Percentiles rank a stretch among this genome's conserved stretches.
These are phyloP conservation scores for Litchi chinensis DNA, from an alignment of 345 rosid species.

Conservation along the genomic window DNA sequence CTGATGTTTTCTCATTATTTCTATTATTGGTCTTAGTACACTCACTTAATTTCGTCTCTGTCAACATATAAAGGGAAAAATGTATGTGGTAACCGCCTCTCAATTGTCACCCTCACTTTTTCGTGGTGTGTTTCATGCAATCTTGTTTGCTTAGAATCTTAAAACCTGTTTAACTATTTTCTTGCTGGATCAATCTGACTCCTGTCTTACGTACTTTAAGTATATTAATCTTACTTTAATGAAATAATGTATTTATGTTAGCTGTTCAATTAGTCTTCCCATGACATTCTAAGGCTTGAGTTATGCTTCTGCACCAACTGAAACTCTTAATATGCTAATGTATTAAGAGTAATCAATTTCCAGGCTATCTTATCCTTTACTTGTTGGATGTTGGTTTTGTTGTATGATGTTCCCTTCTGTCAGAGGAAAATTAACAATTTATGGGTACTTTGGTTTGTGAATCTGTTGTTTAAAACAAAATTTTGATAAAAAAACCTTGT, in stretches of 20 bases:
- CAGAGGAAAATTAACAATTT: constrained; percentile 15
- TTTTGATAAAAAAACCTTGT: constrained; percentile 59
- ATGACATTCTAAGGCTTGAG: background rate
- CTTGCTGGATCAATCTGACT: background rate
- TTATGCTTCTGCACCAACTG: background rate
- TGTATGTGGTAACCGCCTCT: no score
- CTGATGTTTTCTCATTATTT: background rate
- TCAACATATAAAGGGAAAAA: no score
- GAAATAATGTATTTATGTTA: constrained; percentile 7
- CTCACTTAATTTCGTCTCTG: background rate
- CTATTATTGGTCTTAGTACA: background rate
- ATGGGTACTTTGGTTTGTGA: constrained; percentile 27
- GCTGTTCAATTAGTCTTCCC: background rate
- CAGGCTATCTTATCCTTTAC: constrained; percentile 9
- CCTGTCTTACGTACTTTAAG: no score
- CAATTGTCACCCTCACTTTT: background rate
- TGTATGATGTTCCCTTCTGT: constrained; percentile 16
- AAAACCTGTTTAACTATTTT: background rate
- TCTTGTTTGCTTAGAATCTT: background rate
- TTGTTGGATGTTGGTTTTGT: constrained; percentile 6
- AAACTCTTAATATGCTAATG: background rate
- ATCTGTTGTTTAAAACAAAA: constrained; percentile 25
- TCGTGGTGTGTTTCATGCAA: background rate
- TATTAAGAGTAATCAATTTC: background rate
- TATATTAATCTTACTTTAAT: background rate